These are phyloP conservation scores for Sanghuangporus baumii DNA, from an alignment of 1,284 basidiomycete genomes.

Conservation along the genomic window DNA sequence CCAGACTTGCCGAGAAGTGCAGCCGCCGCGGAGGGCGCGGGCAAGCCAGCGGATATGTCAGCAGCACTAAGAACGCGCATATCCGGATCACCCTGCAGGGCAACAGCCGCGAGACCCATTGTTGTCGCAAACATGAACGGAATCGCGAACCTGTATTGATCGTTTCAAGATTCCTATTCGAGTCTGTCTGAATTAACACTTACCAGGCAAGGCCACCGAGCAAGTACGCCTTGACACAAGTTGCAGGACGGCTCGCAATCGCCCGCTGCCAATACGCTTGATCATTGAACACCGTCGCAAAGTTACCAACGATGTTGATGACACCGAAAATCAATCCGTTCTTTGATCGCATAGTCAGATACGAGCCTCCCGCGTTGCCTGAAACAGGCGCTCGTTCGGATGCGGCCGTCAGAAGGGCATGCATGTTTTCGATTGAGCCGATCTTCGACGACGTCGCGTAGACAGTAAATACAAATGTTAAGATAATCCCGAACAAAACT, in stretches of 20 bases:
- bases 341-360: slow-evolving; percentile 75
- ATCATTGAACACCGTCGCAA: slow-evolving; percentile 76
- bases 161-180: not conserved
- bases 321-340: slow-evolving; percentile 85
- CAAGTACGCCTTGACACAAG: slow-evolving; percentile 85
- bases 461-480: slow-evolving; percentile 61
- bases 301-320: slow-evolving; percentile 82
- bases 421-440: slow-evolving; percentile 47
- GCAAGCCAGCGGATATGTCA: slow-evolving; percentile 80
- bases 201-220: slow-evolving; percentile 86
- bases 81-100: slow-evolving; percentile 65
- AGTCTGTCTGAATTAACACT: slow-evolving; percentile 7
- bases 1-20: slow-evolving; percentile 75
- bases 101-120: slow-evolving; percentile 78
- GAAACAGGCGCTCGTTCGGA: slow-evolving; percentile 39
- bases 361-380: slow-evolving; percentile 57
- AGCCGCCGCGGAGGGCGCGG: slow-evolving; percentile 75
- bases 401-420: slow-evolving; percentile 42
- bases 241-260: slow-evolving; percentile 78
- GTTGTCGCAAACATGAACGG: slow-evolving; percentile 79
- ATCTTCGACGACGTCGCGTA: slow-evolving; percentile 64
- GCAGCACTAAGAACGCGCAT: slow-evolving; percentile 52
- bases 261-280: slow-evolving; percentile 78
- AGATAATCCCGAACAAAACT: slow-evolving; percentile 77
- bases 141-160: slow-evolving; percentile 62